Evolutionary conservation across 2,329 filamentous ascomycete genomes (phyloP).

Genomic region (Apiospora arundinis): DNA sequence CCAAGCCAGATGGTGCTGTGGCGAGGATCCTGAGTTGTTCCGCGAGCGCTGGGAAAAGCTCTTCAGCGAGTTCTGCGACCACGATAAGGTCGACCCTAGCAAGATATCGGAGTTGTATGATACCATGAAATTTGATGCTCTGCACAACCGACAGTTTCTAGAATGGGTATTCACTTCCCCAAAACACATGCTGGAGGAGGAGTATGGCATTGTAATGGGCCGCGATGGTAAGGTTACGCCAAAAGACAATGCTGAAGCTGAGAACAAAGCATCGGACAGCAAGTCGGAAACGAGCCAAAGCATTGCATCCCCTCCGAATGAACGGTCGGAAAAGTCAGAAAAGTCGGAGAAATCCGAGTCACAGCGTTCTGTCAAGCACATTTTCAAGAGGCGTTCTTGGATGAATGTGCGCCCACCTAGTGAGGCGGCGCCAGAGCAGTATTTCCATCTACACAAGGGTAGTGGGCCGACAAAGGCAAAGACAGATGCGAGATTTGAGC

Average conservation of each 20-base stretch:
- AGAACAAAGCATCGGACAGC: constrained; percentile 38
- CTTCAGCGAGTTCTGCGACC: constrained; percentile 94
- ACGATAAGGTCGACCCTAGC: constrained; percentile 97
- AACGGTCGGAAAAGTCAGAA: constrained; percentile 37
- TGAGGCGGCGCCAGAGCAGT: constrained; percentile 70
- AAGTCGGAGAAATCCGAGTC: constrained; percentile 37
- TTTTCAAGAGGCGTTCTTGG: constrained; percentile 68
- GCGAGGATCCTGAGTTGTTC: constrained; percentile 93
- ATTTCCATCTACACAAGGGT: constrained; percentile 90
- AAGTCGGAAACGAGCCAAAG: constrained; percentile 48
- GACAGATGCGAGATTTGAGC: constrained; percentile 83
- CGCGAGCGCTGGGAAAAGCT: constrained; percentile 98
- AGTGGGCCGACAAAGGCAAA: constrained; percentile 77
- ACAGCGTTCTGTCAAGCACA: constrained; percentile 50
- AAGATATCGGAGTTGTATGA: constrained; percentile 99
- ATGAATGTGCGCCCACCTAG: constrained; percentile 58
- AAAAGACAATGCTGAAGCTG: constrained; percentile 44
- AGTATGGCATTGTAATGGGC: constrained; percentile 54
- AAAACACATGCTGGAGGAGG: constrained; percentile 77
- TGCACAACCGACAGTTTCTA: constrained; percentile 94
- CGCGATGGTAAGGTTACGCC: constrained; percentile 47
- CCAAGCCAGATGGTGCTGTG: constrained; percentile 93
- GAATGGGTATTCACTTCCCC: constrained; percentile 97
- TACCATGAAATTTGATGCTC: constrained; percentile 98
- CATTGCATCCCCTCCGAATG: constrained; percentile 35